These are phyloP conservation scores for Xylariomycetidae sp. DNA, from an alignment of 2,329 filamentous ascomycete genomes.

Conservation along the genomic window DNA sequence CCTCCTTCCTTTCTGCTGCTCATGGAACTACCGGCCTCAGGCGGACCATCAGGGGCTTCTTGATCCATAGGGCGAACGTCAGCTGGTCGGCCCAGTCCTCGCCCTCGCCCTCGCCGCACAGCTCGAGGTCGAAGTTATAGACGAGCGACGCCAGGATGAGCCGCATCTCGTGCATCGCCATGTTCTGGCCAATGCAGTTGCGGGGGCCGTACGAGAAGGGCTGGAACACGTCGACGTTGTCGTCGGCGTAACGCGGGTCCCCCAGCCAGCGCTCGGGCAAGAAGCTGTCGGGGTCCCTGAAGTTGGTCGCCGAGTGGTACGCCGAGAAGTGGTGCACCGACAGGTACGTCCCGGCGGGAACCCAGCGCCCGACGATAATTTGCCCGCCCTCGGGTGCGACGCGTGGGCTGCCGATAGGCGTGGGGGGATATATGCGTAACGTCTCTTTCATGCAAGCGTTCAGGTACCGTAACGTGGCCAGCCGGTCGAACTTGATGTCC, in stretches of 20 bases:
- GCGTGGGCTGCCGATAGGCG: conserved; percentile 9
- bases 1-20: no score
- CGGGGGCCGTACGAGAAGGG: conserved; percentile 16
- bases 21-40: background rate
- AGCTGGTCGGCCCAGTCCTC: background rate
- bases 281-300: conserved; percentile 15
- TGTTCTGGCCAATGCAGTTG: conserved; percentile 14
- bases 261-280: conserved; percentile 18
- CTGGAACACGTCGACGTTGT: conserved; percentile 15
- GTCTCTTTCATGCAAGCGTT: conserved; percentile 17
- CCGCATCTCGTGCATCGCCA: background rate
- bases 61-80: background rate
- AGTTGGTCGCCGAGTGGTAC: conserved; percentile 9
- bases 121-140: conserved; percentile 1
- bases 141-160: background rate
- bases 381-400: conserved; percentile 9
- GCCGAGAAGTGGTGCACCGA: conserved; percentile 11
- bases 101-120: background rate
- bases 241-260: conserved; percentile 11
- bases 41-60: conserved; percentile 1
- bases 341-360: conserved; percentile 8
- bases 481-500: conserved; percentile 20
- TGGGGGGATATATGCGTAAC: conserved; percentile 12
- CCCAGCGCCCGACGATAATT: conserved; percentile 8
- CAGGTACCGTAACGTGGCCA: conserved; percentile 13